Conservation (phyloP, 73 alveolate species). For the Blepharisma stoltei region DNA sequence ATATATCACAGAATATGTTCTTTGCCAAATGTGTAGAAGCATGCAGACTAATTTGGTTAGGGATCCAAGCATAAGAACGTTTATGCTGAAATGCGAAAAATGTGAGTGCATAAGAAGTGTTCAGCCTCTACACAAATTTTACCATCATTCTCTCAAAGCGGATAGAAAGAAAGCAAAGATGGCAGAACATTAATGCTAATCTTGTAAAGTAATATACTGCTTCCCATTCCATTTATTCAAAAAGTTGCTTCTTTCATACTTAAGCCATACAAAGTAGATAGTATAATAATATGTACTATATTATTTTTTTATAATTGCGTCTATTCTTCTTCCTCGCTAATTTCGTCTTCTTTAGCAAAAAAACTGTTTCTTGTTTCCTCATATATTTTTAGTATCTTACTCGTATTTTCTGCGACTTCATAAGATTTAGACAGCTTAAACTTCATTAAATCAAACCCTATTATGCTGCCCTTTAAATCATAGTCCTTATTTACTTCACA, state of each 20-base stretch:
- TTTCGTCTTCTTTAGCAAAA: too few species aligned
- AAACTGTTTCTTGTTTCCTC: too few species aligned
- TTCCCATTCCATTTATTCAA: too few species aligned
- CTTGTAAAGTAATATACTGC: too few species aligned
- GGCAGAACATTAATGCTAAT: too few species aligned
- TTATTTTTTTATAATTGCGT: too few species aligned
- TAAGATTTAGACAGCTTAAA: not conserved
- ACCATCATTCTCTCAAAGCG: conserved; percentile 8
- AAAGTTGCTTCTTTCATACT: too few species aligned
- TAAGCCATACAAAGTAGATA: too few species aligned
- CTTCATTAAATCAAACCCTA: conserved; percentile 13
- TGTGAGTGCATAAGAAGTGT: conserved; percentile 55
- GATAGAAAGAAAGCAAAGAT: conserved; percentile 26
- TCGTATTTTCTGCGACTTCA: not conserved
- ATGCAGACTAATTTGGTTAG: conserved; percentile 42
- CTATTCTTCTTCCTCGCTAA: too few species aligned
- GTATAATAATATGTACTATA: too few species aligned
- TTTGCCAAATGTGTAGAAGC: conserved; percentile 52
- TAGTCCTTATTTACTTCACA: too few species aligned
- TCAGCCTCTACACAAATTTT: conserved; percentile 18
- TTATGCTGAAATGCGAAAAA: conserved; percentile 46
- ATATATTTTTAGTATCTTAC: too few species aligned
- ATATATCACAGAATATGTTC: conserved; percentile 49
- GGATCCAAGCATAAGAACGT: conserved; percentile 50
- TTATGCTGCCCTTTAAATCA: not conserved